Conservation (phyloP, 192 early-diverging fungal species). For the Umbelopsis isabellina region DNA sequence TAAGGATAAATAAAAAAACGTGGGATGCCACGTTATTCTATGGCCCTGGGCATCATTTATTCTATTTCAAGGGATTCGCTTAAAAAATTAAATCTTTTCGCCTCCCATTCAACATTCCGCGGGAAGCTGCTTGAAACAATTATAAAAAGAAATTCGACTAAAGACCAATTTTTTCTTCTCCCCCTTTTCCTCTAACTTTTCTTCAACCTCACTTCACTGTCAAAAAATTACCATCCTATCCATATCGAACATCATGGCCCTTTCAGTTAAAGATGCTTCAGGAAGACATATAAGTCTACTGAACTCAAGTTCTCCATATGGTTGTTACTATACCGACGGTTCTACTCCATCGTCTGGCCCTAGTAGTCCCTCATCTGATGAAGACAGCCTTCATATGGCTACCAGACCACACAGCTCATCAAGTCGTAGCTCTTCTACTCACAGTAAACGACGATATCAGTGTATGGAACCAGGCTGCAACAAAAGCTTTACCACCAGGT, state of each 20-base stretch:
- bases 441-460: conserved; percentile 64
- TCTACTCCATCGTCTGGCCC: conserved; percentile 1
- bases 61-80: conserved; percentile 19
- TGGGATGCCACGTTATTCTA: conserved; percentile 17
- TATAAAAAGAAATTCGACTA: conserved; percentile 20
- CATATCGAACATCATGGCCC: conserved; percentile 1
- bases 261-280: conserved; percentile 36
- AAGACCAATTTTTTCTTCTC: not conserved
- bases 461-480: conserved; percentile 66
- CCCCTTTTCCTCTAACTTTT: not conserved
- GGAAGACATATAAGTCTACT: conserved; percentile 37
- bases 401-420: conserved; percentile 1
- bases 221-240: not conserved
- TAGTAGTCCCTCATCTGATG: conserved; percentile 5
- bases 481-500: conserved; percentile 81
- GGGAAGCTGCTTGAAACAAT: conserved; percentile 4
- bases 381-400: conserved; percentile 1
- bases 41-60: conserved; percentile 1
- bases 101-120: conserved; percentile 18
- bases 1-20: not conserved
- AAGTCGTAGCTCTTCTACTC: not conserved
- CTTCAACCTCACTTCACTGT: conserved; percentile 5
- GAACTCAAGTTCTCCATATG: conserved; percentile 21
- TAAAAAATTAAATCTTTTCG: conserved; percentile 1
- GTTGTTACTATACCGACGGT: conserved; percentile 6